These are phyloP conservation scores for Codiaeum variegatum DNA, from an alignment of 441 rosid genomes.

Conservation along the genomic window DNA sequence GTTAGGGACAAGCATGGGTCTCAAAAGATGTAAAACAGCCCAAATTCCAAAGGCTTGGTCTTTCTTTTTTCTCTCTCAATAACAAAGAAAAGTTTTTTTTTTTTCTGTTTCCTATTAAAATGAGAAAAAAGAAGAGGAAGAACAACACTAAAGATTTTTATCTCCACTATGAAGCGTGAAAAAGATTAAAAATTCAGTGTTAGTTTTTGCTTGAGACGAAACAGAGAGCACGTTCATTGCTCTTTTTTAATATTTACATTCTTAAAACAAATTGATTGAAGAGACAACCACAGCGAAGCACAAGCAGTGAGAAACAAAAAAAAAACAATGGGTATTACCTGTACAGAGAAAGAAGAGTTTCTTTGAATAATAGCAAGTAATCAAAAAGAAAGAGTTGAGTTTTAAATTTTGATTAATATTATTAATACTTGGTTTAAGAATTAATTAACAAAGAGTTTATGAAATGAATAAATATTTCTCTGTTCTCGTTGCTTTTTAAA, in stretches of 20 bases:
- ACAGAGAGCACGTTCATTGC: slow-evolving; percentile 53
- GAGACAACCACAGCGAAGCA: slow-evolving; percentile 37
- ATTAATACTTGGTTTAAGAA: not conserved
- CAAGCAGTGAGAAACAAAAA: slow-evolving; percentile 24
- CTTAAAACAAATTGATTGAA: slow-evolving; percentile 24
- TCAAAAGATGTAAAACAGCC: slow-evolving; percentile 69
- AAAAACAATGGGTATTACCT: not conserved
- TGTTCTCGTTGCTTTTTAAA: slow-evolving; percentile 40
- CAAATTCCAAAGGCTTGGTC: slow-evolving; percentile 48
- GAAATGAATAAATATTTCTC: too few species aligned
- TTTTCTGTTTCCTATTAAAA: slow-evolving; percentile 3
- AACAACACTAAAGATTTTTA: slow-evolving; percentile 44
- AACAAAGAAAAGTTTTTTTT: not conserved
- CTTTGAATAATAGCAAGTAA: slow-evolving; percentile 10
- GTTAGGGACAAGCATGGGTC: slow-evolving; percentile 55
- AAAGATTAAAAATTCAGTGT: not conserved
- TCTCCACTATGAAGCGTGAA: slow-evolving; percentile 63
- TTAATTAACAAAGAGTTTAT: too few species aligned
- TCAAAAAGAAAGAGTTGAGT: not conserved
- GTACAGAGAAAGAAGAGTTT: not conserved
- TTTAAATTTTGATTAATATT: not conserved
- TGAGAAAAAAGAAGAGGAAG: slow-evolving; percentile 16
- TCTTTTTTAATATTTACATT: slow-evolving; percentile 15
- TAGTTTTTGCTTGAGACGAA: slow-evolving; percentile 16
- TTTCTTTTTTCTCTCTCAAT: slow-evolving; percentile 14